Evolutionary conservation across 306 rosid genomes (phyloP).

Genomic region (Rosa persica): DNA sequence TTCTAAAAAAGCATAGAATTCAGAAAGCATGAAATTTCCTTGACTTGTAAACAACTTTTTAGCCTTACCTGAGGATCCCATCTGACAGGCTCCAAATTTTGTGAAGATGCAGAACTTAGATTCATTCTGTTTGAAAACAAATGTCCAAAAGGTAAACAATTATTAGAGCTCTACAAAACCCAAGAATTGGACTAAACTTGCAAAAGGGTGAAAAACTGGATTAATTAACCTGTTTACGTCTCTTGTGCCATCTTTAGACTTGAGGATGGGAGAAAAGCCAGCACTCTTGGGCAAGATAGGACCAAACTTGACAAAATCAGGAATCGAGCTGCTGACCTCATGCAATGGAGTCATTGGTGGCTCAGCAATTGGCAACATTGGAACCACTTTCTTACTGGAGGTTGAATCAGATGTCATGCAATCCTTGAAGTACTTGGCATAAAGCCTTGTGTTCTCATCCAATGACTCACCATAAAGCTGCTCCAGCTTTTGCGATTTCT

Average conservation of each 20-base stretch:
- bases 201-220: not conserved
- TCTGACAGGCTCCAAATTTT: conserved; percentile 38
- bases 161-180: conserved; percentile 25
- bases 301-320: conserved; percentile 87
- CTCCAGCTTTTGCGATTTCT: conserved; percentile 69
- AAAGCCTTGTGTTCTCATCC: conserved; percentile 71
- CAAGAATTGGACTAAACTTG: not conserved
- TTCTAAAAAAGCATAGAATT: conserved; percentile 11
- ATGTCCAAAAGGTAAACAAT: conserved; percentile 16
- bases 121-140: conserved; percentile 46
- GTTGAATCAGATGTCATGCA: conserved; percentile 62
- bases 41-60: not conserved
- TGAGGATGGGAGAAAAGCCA: conserved; percentile 61
- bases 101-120: conserved; percentile 37
- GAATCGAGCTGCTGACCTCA: conserved; percentile 78
- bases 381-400: conserved; percentile 58
- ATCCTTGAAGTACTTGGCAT: conserved; percentile 79
- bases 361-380: conserved; percentile 94
- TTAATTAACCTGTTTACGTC: conserved; percentile 54
- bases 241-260: conserved; percentile 43
- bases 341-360: conserved; percentile 96
- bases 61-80: conserved; percentile 59
- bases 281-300: conserved; percentile 94
- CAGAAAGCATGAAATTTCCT: not conserved
- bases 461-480: conserved; percentile 79